Base-by-base conservation (phyloP, 2,329 filamentous ascomycete genomes). In the Alternaria brassicae region DNA sequence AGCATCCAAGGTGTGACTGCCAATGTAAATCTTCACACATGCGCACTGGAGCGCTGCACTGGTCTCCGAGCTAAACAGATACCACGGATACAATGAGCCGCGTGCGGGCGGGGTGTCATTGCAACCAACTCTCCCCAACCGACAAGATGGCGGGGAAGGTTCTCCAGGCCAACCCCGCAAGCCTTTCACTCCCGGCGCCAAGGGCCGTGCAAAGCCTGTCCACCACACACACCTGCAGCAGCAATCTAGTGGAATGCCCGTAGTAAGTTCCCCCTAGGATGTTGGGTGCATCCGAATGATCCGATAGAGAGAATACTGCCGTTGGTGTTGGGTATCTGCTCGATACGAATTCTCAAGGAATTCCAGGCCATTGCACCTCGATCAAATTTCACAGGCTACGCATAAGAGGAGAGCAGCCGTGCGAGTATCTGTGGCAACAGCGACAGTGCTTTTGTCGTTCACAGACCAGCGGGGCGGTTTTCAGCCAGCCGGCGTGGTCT, bases 141-240 rank as follows among this genome's bases (percentile, higher is more conserved):
- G 44, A 37, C 53, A 36, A 54, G 50, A 61, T 61, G 56, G 62
- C 58, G 64, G 64, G 66, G 62, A 61, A 61, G 44, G 51, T 42
- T 59, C 56, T 52, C 41, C 56, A 37, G 19, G 23, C 64, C 25
- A 45, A 70, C 69, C 70, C 70, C 70, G 42, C 67, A 69, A 71
- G 40, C 40, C 45, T 53, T 48, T 41, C 54, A 47, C 58, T 51
- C 30, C 59, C 55, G 49, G 49, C 59, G 61, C 62, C 62, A 68
- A 58, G 28, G 45, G 58, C 41, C 19, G 53, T 53, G 45, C 56
- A 61, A 58, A 54, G 56, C 49, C 41, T 40, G 37, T n/a, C n/a
- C 47, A 48, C 54, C 32, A 40, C 45, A 40, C 45, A 34, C 53
- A 34, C 30, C 19, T 10, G 37, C 27, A 44, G 48, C 48, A 39